Conservation (phyloP, 1,139 yeast species). For the Meyerozyma guilliermondii region DNA sequence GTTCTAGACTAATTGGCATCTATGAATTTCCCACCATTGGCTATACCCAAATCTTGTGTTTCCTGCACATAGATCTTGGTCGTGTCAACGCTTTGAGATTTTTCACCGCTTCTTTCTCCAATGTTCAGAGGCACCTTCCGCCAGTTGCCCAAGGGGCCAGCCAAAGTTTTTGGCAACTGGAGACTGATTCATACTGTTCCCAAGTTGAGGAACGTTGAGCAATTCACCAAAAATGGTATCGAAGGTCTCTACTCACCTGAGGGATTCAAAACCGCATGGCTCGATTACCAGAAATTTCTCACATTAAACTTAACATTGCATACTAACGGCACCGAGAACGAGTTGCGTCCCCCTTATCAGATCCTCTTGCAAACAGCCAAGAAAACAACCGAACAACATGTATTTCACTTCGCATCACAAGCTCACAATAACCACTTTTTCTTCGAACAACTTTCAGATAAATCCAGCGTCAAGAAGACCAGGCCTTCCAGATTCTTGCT, state of each 20-base stretch:
- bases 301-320: conserved; percentile 66
- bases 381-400: conserved; percentile 61
- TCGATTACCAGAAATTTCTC: conserved; percentile 67
- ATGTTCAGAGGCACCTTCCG: neutral
- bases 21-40: neutral
- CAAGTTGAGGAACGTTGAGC: conserved; percentile 37
- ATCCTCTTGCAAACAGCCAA: conserved; percentile 70
- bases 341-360: conserved; percentile 73
- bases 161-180: conserved; percentile 4
- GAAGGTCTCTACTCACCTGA: conserved; percentile 64
- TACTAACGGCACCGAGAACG: conserved; percentile 77
- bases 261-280: conserved; percentile 77
- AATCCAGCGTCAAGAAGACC: conserved; percentile 27
- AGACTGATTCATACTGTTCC: conserved; percentile 66
- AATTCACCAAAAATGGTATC: conserved; percentile 49
- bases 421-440: conserved; percentile 90
- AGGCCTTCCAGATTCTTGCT: conserved; percentile 46
- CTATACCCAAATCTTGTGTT: neutral
- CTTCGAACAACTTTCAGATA: conserved; percentile 57
- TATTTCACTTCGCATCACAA: conserved; percentile 86
- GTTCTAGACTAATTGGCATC: neutral
- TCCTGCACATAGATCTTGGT: neutral
- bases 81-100: neutral
- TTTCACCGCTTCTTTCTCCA: neutral
- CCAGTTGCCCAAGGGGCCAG: neutral